Base-by-base conservation (phyloP, 1,284 basidiomycete genomes). In the Sphaerobolus stellatus region DNA sequence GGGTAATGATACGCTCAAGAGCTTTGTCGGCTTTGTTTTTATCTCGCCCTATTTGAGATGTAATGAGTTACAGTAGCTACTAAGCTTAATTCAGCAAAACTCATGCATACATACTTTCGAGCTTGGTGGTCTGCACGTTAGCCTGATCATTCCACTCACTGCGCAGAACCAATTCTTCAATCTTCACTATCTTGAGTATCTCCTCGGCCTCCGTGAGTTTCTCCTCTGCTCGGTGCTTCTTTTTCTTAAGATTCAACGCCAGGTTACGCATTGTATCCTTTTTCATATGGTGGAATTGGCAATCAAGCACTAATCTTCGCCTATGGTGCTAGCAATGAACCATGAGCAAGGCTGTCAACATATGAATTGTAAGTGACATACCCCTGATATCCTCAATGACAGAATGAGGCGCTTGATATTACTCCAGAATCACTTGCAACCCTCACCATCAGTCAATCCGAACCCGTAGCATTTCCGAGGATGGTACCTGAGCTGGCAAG, bases 401-500 rank as follows among this genome's bases (percentile, higher is more conserved):
- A 54, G 2, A 31, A 76, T 74, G 0, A 72, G 53, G 33, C 63
- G 64, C 0, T 64, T 54, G 1, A 72, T 52, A 0, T 57, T 40
- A 0, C 69, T 71, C 74, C 74, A 77, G 0, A 72, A 51, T 7
- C 71, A 50, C 46, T 76, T 71, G 0, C 66, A 62, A 3, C 73
- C 71, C 54, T 75, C 73, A 1, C 68, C 68, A 53, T 75, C 71
- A 0, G 67, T 64, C 1, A 73, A 38, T 1, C 73, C 71, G 4
- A 72, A 46, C 0, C 72, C 71, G 4, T 43, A 18, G 1, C 60
- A 54, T 3, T 73, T 40, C 0, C 68, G 51, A 2, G 74, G 73
- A 40, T 73, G 72, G 49, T 73, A 72, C 0, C 66, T 56, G 0
- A 76, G 58, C 51, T 76, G 75, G 38, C 74, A 76, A 1, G 69